Evolutionary conservation across 345 rosid species (phyloP).

Genomic region (Hibiscus tridactylites): DNA sequence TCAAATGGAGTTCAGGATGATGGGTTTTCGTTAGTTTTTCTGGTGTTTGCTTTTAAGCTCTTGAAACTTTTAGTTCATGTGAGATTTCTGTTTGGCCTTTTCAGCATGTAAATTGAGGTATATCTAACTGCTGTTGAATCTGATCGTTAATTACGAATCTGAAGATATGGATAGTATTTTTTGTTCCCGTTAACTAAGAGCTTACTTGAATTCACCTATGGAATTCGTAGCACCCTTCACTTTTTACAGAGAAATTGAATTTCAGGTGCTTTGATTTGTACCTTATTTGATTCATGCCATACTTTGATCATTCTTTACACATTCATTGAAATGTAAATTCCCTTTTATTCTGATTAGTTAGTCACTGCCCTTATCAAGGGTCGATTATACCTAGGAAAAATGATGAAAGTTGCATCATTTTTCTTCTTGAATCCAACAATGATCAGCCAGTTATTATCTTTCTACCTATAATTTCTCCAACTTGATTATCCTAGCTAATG

Average conservation of each 20-base stretch:
- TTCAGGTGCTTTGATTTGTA: slow-evolving; percentile 23
- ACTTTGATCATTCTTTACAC: slow-evolving; percentile 24
- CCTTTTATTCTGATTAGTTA: slow-evolving; percentile 10
- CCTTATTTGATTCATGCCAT: slow-evolving; percentile 28
- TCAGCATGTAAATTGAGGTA: slow-evolving; percentile 31
- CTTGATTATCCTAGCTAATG: slow-evolving; percentile 13
- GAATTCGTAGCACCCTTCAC: slow-evolving; percentile 13
- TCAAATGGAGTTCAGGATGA: slow-evolving; percentile 14
- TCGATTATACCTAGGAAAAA: slow-evolving; percentile 8
- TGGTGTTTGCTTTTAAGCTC: slow-evolving; percentile 8
- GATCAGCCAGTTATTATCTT: slow-evolving; percentile 13
- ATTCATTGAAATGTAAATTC: slow-evolving; percentile 35
- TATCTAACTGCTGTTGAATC: slow-evolving; percentile 13
- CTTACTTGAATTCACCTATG: slow-evolving; percentile 17
- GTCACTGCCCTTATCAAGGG: slow-evolving; percentile 13
- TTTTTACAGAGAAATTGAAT: background rate
- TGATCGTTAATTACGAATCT: slow-evolving; percentile 29
- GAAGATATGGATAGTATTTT: slow-evolving; percentile 25
- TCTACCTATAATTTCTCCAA: slow-evolving; percentile 16
- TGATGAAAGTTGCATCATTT: slow-evolving; percentile 13
- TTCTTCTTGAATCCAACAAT: slow-evolving; percentile 9
- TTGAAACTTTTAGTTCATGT: slow-evolving; percentile 9
- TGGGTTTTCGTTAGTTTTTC: slow-evolving; percentile 41
- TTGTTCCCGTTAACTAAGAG: slow-evolving; percentile 25
- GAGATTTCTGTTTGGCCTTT: slow-evolving; percentile 1